Evolutionary conservation across 306 rosid genomes (phyloP), one percentile per base, ranked within the genome.

Genomic region (Gastrolobium villosum): DNA sequence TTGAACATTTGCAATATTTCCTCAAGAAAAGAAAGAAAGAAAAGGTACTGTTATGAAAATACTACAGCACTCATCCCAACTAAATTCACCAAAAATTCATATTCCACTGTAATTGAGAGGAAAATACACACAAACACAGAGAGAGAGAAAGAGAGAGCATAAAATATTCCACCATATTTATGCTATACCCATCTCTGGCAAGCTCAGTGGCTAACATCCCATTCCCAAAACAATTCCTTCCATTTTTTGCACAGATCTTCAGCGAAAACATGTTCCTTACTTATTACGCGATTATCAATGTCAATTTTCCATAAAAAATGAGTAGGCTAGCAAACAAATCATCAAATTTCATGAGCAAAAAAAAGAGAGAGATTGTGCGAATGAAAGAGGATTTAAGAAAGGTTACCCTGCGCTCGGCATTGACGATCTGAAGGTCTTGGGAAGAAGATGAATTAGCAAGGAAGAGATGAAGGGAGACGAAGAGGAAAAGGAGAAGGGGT

Each of bases 401-500:
- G 83, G 89, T 75, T 81, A 93, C 98, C 75, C 98, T 90, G 83
- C 97, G 97, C 86, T 95, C 99, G 37, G 99, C 98, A 83, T 84
- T 91, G 87, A 87, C 35, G 92, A 95, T 91, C 89, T 88, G 94
- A 74, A 95, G 77, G 37, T 88, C 78, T 50, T 77, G 88, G 13
- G 85, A 72, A 40, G 90, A 86, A 34, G 96, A 80, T 11, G 98
- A 86, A 26, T 13, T 43, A 2, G 79, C 40, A 39, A 81, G 37
- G 4, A 68, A 86, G 41, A 92, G 70, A 20, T 82, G 75, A 32
- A 83, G 40, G 30, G 81, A 55, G 65, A 87, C 35, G 46, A 67
- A 62, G 67, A 61, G 9, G 48, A 82, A 72, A 63, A 89, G 56
- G 26, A 83, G 36, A 35, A 92, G 53, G 34, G 82, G 70, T 9